These are phyloP conservation scores for Solanum paucissectum DNA, from an alignment of 257 asterid species.

Conservation along the genomic window DNA sequence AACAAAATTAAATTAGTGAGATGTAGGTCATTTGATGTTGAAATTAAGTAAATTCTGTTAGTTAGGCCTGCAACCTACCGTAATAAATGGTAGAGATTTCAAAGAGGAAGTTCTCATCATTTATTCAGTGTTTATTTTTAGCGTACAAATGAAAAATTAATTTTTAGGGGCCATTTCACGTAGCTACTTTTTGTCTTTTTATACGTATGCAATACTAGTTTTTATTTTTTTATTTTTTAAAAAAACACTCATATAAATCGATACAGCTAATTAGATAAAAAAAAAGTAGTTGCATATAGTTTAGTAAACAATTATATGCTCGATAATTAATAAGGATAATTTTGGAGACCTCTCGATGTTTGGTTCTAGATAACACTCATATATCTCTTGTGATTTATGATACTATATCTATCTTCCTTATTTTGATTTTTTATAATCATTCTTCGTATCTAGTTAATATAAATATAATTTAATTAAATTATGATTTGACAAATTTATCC, in stretches of 20 bases:
- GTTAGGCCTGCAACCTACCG: constrained; percentile 64
- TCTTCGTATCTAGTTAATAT: too few species aligned
- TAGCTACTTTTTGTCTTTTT: not conserved
- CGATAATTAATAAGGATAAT: too few species aligned
- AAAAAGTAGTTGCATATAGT: not conserved
- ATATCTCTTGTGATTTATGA: too few species aligned
- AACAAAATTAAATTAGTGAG: constrained; percentile 39
- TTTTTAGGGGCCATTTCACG: not conserved
- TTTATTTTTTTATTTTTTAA: not conserved
- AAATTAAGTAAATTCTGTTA: constrained; percentile 58
- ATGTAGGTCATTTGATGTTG: constrained; percentile 48
- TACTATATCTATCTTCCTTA: too few species aligned
- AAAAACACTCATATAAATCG: not conserved
- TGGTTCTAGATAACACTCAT: too few species aligned
- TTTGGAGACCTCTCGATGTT: not conserved
- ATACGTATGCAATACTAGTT: not conserved
- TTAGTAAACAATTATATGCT: not conserved
- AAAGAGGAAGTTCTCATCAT: not conserved
- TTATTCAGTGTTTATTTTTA: not conserved
- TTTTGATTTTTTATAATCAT: too few species aligned
- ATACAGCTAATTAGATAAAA: not conserved
- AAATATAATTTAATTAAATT: too few species aligned
- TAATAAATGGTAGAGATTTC: constrained; percentile 44
- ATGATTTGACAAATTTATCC: too few species aligned
- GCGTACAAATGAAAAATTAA: not conserved